Percentiles rank a stretch among this genome's conserved stretches.
Evolutionary conservation across 1,284 basidiomycete genomes (phyloP).

Genomic region (Naganishia liquefaciens): DNA sequence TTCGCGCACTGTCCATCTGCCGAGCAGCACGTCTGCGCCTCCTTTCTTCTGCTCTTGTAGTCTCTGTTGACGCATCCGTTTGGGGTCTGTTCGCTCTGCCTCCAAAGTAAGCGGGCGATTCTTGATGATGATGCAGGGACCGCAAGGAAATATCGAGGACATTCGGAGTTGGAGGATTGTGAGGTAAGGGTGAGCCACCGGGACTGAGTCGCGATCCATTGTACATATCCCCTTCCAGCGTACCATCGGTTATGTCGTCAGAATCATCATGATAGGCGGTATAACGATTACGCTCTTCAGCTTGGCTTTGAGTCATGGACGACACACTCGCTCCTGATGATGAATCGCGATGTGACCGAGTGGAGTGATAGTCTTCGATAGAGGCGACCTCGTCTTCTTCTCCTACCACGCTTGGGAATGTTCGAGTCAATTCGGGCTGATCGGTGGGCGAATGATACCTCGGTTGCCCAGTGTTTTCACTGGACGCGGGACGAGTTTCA

Average conservation of each 20-base stretch:
- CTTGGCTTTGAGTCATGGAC: conserved; percentile 36
- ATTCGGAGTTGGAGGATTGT: conserved; percentile 61
- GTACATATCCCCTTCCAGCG: conserved; percentile 32
- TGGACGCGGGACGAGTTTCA: not conserved
- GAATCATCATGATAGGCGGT: conserved; percentile 28
- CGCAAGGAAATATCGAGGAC: conserved; percentile 59
- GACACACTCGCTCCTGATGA: conserved; percentile 13
- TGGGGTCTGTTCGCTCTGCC: conserved; percentile 37
- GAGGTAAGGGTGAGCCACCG: conserved; percentile 45
- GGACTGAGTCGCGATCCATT: conserved; percentile 31
- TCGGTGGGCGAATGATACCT: conserved; percentile 52
- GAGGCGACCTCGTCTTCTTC: conserved; percentile 34
- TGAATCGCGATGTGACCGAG: not conserved
- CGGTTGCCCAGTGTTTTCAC: not conserved
- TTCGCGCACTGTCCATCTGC: conserved; percentile 3
- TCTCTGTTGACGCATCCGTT: not conserved
- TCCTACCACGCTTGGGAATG: conserved; percentile 26
- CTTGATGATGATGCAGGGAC: conserved; percentile 41
- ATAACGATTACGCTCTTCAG: conserved; percentile 11
- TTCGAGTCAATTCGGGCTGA: conserved; percentile 39
- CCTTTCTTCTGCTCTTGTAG: conserved; percentile 15
- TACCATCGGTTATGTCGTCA: conserved; percentile 32
- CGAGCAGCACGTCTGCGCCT: conserved; percentile 24
- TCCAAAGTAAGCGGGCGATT: conserved; percentile 44
- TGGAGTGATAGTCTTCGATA: conserved; percentile 22